Conservation (phyloP, 805 yeast genomes). For the Nakazawaea ernobii region DNA sequence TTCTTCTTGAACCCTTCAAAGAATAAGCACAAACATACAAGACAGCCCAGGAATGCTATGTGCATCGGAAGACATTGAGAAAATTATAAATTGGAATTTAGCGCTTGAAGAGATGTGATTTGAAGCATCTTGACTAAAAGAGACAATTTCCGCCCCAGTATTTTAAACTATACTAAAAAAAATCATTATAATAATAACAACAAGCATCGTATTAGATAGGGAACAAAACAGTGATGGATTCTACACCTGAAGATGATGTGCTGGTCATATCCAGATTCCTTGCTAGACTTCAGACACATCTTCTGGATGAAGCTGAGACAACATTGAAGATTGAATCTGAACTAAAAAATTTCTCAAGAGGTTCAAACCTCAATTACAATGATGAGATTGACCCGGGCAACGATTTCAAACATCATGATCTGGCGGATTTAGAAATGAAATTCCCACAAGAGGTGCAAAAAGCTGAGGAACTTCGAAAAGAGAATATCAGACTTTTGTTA, state of each 20-base stretch:
- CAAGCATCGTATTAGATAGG: neutral
- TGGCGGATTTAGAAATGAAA: neutral
- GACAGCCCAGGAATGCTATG: too few species aligned
- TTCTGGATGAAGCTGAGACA: neutral
- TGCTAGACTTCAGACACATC: neutral
- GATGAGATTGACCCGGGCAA: neutral
- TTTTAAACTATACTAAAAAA: too few species aligned
- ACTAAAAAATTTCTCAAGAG: neutral
- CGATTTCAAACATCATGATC: neutral
- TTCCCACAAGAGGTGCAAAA: neutral
- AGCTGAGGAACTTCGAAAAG: neutral
- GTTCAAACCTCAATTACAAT: neutral
- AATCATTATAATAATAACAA: too few species aligned
- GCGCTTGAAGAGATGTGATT: too few species aligned
- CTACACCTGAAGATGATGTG: constrained; percentile 12
- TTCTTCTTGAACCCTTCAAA: too few species aligned
- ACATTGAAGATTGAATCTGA: neutral
- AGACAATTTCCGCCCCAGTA: too few species aligned
- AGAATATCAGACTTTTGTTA: neutral
- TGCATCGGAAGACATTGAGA: too few species aligned
- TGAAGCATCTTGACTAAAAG: too few species aligned
- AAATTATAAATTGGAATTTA: too few species aligned
- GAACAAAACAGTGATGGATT: constrained; percentile 5
- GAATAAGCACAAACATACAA: too few species aligned
- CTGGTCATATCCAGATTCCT: constrained; percentile 7